Percentiles rank a stretch among this genome's conserved stretches.
phyloP scores from a whole-genome alignment of 208 protist genomes.

The Leishmania arabica region DNA sequence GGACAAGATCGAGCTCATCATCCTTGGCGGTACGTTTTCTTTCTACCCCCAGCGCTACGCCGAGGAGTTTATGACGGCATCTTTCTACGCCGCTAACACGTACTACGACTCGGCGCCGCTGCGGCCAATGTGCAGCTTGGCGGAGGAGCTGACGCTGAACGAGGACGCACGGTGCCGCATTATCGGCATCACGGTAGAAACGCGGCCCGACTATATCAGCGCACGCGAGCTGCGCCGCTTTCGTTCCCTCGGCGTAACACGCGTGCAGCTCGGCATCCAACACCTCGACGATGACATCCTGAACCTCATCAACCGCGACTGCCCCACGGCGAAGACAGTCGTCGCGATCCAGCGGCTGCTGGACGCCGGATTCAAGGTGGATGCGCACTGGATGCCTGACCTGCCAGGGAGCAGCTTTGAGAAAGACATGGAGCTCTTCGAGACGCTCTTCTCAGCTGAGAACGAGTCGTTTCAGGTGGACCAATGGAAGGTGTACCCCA shows the following conservation, averaged over 20 bases:
- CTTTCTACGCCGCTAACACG: slow-evolving; percentile 94
- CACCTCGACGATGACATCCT: slow-evolving; percentile 98
- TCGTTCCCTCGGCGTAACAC: slow-evolving; percentile 93
- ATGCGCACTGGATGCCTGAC: slow-evolving; percentile 99
- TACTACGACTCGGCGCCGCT: slow-evolving; percentile 71
- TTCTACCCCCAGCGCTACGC: slow-evolving; percentile 96
- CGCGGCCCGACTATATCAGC: slow-evolving; percentile 98
- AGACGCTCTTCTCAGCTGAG: slow-evolving; percentile 75
- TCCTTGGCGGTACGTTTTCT: slow-evolving; percentile 99
- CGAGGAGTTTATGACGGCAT: slow-evolving; percentile 87
- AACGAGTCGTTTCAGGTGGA: slow-evolving; percentile 97
- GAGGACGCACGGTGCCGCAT: slow-evolving; percentile 96
- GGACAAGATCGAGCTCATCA: slow-evolving; percentile 99
- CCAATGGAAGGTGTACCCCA: slow-evolving; percentile 99
- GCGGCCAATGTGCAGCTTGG: slow-evolving; percentile 59
- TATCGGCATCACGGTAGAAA: slow-evolving; percentile 99
- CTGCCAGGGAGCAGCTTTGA: slow-evolving; percentile 97
- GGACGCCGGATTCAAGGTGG: slow-evolving; percentile 99
- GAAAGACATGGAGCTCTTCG: slow-evolving; percentile 95
- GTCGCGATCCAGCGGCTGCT: slow-evolving; percentile 94
- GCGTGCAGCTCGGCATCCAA: slow-evolving; percentile 99
- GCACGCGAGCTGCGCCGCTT: slow-evolving; percentile 90
- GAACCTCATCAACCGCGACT: slow-evolving; percentile 95
- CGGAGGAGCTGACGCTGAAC: slow-evolving; percentile 89
- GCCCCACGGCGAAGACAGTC: slow-evolving; percentile 95